Percentiles rank a stretch among this genome's conserved stretches.
Conservation (phyloP, 352 stramenopile species). For the Phytopythium ostracodes region DNA sequence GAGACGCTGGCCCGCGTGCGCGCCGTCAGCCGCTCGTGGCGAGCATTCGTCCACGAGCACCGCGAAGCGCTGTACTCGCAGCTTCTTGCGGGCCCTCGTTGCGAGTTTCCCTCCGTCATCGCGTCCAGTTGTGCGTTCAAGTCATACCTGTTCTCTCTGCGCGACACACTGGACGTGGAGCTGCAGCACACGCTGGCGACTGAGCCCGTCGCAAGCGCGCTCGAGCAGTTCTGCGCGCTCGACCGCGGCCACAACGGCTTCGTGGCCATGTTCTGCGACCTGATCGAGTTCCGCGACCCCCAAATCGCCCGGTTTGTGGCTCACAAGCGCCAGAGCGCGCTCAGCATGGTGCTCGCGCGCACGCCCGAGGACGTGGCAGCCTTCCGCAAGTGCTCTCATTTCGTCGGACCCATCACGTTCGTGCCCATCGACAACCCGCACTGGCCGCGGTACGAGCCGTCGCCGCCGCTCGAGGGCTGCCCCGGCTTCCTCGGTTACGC, state of each 20-base stretch:
- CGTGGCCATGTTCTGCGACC: slow-evolving; percentile 75
- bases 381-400: slow-evolving; percentile 48
- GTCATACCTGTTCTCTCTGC: slow-evolving; percentile 47
- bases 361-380: slow-evolving; percentile 54
- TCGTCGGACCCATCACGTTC: slow-evolving; percentile 59
- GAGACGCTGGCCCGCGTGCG: slow-evolving; percentile 37
- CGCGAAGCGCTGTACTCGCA: slow-evolving; percentile 31
- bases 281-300: slow-evolving; percentile 60
- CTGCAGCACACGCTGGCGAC: slow-evolving; percentile 43
- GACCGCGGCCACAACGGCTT: slow-evolving; percentile 51
- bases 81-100: slow-evolving; percentile 20
- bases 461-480: slow-evolving; percentile 18
- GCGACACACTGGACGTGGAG: slow-evolving; percentile 38
- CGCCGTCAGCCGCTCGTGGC: slow-evolving; percentile 37
- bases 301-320: slow-evolving; percentile 54
- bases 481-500: slow-evolving; percentile 70
- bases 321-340: slow-evolving; percentile 44
- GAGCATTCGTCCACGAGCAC: slow-evolving; percentile 33
- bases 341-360: slow-evolving; percentile 58
- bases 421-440: slow-evolving; percentile 65
- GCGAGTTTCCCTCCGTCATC: slow-evolving; percentile 35
- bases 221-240: slow-evolving; percentile 55
- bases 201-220: slow-evolving; percentile 23
- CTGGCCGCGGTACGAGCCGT: slow-evolving; percentile 56
- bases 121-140: slow-evolving; percentile 42